Evolutionary conservation across 140 eudicot genomes (phyloP).

Genomic region (Oenanthe javanica): DNA sequence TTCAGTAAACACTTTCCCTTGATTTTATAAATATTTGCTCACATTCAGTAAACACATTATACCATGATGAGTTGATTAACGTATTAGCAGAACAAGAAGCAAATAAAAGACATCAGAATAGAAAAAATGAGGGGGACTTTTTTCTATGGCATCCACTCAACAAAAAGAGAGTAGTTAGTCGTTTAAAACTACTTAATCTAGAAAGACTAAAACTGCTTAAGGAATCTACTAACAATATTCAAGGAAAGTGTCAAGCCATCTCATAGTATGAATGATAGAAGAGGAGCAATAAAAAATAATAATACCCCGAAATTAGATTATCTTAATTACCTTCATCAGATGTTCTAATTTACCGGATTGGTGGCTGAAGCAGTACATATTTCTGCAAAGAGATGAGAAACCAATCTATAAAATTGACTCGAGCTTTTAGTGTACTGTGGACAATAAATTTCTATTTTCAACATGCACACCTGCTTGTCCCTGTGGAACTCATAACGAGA

Average conservation of each 20-base stretch:
- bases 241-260: too few relatives aligned
- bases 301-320: not conserved
- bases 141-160: not conserved
- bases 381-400: constrained; percentile 37
- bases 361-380: constrained; percentile 83
- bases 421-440: not conserved
- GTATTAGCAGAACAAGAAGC: not conserved
- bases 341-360: constrained; percentile 89
- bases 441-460: too few relatives aligned
- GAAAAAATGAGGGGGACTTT: not conserved
- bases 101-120: not conserved
- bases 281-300: not conserved
- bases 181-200: not conserved
- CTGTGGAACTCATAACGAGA: not conserved
- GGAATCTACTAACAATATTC: not conserved
- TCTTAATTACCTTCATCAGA: constrained; percentile 72
- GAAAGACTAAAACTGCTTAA: not conserved
- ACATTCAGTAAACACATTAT: not conserved
- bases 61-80: not conserved
- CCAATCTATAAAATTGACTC: not conserved
- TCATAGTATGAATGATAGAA: not conserved
- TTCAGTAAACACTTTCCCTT: not conserved
- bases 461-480: not conserved
- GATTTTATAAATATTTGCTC: not conserved
- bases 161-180: not conserved